Conservation (phyloP, 345 rosid species). For the Sonneratia caseolaris region DNA sequence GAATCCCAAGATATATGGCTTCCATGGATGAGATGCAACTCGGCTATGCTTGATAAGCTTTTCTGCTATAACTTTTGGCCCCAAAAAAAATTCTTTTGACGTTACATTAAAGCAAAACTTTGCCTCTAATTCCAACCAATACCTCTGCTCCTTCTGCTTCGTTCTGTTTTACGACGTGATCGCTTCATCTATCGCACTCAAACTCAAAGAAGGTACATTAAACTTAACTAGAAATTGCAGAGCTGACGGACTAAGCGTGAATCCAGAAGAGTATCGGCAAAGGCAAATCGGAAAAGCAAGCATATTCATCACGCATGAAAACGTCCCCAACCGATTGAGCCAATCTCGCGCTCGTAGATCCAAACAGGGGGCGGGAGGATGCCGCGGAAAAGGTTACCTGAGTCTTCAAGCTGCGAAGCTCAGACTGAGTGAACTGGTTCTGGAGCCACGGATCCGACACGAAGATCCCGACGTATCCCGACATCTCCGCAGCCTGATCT, state of each 20-base stretch:
- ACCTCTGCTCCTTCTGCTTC: not conserved
- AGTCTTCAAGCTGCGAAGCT: slow-evolving; percentile 90
- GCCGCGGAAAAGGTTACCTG: slow-evolving; percentile 34
- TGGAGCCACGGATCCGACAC: slow-evolving; percentile 98
- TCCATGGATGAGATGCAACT: too few species aligned
- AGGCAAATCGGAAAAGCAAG: not conserved
- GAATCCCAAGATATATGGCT: too few species aligned
- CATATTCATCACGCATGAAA: not conserved
- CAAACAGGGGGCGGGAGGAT: too few species aligned
- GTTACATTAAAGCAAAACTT: not conserved
- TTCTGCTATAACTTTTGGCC: too few species aligned
- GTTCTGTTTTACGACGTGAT: not conserved
- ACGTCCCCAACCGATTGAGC: too few species aligned
- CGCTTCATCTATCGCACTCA: not conserved
- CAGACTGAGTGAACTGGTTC: slow-evolving; percentile 97
- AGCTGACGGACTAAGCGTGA: not conserved
- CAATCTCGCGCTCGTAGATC: not conserved
- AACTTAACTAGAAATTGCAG: not conserved
- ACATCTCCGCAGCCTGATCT: slow-evolving; percentile 28
- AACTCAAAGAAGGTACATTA: not conserved
- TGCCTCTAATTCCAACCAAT: not conserved
- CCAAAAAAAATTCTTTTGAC: too few species aligned
- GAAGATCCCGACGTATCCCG: slow-evolving; percentile 78
- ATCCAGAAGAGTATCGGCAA: not conserved
- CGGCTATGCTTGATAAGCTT: too few species aligned